Base-by-base conservation (phyloP, 192 early-diverging fungal species). In the Podochytrium sp. region DNA sequence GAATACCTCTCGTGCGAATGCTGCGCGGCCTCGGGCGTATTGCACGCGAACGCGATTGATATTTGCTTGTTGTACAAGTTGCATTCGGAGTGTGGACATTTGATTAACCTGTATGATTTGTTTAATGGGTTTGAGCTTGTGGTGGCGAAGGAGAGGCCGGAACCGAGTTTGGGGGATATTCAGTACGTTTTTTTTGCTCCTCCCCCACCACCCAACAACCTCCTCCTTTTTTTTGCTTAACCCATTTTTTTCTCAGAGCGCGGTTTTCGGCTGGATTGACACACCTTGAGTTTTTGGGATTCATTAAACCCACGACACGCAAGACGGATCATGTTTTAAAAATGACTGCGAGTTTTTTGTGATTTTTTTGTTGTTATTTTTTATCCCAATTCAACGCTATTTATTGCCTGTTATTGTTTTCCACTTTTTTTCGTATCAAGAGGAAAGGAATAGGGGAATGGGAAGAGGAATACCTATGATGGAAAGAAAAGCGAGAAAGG, bases 81-180 rank as follows among this genome's bases (percentile, higher is more conserved):
- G 14, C 94, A 97, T 80, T 82, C 92, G 4, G 95, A 98, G 66
- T 98, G 93, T 77, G 95, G 95, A 2, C 86, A 91, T 65, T 80
- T 98, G 84, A 96, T 99, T 78, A 98, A 99, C 74, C 77, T 98
- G 47, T 93, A 91, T 74, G 97, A 99, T 78, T 94, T 92, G 92
- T 95, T 90, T 71, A 81, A 87, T 43, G 91, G 92, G 7, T 99
- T 99, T 82, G 81, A 88, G 14, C 85, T 86, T n/a, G 85, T 95
- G 29, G 74, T 96, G 56, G 89, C 91, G 71, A 83, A 84, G 29
- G 91, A 92, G 52, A 50, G 2, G 25, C 78, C 40, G 55, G 51
- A 10, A 25, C 84, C 50, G 58, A 81, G 79, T 33, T 35, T 52
- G 30, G 68, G 40, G 49, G 89, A 92, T 71, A 79, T 89, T 34